A percentile compares a stretch with the other conserved stretches of the same genome.
Evolutionary conservation across 768 basidiomycete genomes (phyloP).

Genomic region (Leccinum variicolor): DNA sequence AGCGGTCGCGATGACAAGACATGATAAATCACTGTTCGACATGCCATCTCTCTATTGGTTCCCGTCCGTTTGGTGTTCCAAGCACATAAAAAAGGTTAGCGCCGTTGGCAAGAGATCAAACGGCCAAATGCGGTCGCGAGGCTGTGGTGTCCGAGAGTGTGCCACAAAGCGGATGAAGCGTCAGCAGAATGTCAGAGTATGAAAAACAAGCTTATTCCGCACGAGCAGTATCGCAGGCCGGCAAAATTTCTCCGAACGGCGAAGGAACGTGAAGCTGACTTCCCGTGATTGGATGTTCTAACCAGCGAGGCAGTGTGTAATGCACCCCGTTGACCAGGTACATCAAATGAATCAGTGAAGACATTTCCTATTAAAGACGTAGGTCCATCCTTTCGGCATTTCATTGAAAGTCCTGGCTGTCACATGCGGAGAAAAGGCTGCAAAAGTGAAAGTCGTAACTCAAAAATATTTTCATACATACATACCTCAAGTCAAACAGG

Average conservation of each 20-base stretch:
- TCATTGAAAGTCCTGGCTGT: slow-evolving; percentile 9
- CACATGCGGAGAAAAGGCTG: slow-evolving; percentile 15
- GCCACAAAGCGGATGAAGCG: slow-evolving; percentile 29
- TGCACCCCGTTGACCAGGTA: slow-evolving; percentile 19
- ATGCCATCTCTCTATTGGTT: slow-evolving; percentile 3
- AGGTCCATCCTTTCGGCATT: slow-evolving; percentile 4
- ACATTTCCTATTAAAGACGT: slow-evolving; percentile 13
- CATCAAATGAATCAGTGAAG: slow-evolving; percentile 12
- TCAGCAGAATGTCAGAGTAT: slow-evolving; percentile 16
- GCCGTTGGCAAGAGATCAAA: slow-evolving; percentile 1
- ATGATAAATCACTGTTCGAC: slow-evolving; percentile 2
- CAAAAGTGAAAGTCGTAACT: slow-evolving; percentile 8
- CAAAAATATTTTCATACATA: slow-evolving; percentile 6
- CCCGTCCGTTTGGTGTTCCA: slow-evolving; percentile 1
- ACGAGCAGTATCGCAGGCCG: background rate
- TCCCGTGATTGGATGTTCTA: slow-evolving; percentile 3
- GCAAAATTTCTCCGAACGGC: background rate
- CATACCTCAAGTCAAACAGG: background rate
- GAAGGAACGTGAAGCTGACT: background rate
- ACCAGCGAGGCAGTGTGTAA: slow-evolving; percentile 9
- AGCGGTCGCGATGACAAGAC: slow-evolving; percentile 3
- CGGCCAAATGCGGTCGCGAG: slow-evolving; percentile 7
- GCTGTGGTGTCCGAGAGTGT: slow-evolving; percentile 30
- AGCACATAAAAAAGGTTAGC: background rate
- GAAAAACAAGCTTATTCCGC: slow-evolving; percentile 6